Evolutionary conservation across 495 filamentous ascomycete genomes (phyloP), one percentile per base, ranked within the genome.

Genomic region (Daldinia caldariorum): DNA sequence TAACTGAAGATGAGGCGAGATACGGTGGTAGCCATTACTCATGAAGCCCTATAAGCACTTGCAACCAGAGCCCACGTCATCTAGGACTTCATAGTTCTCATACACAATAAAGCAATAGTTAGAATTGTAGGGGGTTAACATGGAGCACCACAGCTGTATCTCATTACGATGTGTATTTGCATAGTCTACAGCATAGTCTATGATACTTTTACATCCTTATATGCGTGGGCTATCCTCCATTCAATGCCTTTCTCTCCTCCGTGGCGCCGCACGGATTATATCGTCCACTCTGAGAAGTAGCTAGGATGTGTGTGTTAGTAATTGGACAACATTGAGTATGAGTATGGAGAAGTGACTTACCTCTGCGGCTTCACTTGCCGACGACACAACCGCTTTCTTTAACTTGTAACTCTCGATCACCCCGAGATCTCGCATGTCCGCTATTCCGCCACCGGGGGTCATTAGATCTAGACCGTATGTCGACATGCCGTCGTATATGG

Each of bases 361-460:
- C 87, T 99, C 96, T 61, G 95, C 94, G 37, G 95, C 95, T 82
- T 99, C 95, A 22, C 92, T 94, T 12, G 95, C 95, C 61, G 93
- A 97, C 26, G 89, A 92, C 38, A 99, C 95, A 62, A 99, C 95
- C 13, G 95, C 95, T 78, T 90, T 90, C 87, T 99, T 99, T 77
- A 99, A 82, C 85, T 99, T 98, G 84, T 97, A 99, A 75, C 93
- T 97, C 82, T 99, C 95, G 75, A 99, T 91, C 14, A 99, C 94
- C 22, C 95, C 96, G 60, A 96, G 79, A 74, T 98, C 92, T 49
- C 94, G 87, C 95, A 99, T 99, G 77, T 99, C 94, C 6, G 94
- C 87, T 78, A 99, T 94, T 38, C 93, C 93, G 49, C 96, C 96
- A 32, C 94, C 94, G 4, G 94, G 93, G 0, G 91, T 92, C 79